Evolutionary conservation across 2,329 filamentous ascomycete genomes (phyloP), one percentile per base, ranked within the genome.

Genomic region (Penicillium sp.): DNA sequence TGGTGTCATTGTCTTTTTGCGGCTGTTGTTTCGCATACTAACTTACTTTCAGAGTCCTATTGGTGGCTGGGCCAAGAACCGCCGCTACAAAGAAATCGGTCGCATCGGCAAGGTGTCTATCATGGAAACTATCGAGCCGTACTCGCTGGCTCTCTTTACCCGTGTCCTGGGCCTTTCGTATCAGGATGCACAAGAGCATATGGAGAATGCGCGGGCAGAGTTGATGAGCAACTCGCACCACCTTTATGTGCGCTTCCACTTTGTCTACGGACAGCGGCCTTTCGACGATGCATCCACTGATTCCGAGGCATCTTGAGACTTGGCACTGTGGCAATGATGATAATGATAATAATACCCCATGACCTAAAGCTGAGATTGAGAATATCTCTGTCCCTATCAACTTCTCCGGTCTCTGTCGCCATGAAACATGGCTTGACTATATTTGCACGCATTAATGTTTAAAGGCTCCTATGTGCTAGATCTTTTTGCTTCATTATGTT

Each of bases 91-190:
- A 50, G 71, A 73, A 31, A 70, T 76, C 19, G 74, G 74, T 13
- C 64, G 69, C 17, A 62, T 72, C n/a, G 67, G 68, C 47, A 70
- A 69, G 61, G 45, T 68, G 10, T 61, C 68, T 2, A 47, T 74
- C 27, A 59, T 69, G 17, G 72, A 75, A 43, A 66, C 69, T 3
- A 62, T 76, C 27, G 73, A 74, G 58, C 72, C 74, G n/a, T 76
- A 75, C 57, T 70, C 71, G 4, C 62, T 77, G 15, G 74, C 73
- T 4, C 66, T 76, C 10, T 75, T 74, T 52, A 77, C 75, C 6
- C 66, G 73, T 6, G 66, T 76, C 2, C 61, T 76, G 12, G 74
- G 73, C 1, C 71, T 67, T 59, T 55, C 66, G 0, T 69, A 62
- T 13, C 72, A 74, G 35, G 67, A 74, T 15, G 68, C 71, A 7